Evolutionary conservation across 2,329 filamentous ascomycete genomes (phyloP).

Genomic region (Aspergillus sp.): DNA sequence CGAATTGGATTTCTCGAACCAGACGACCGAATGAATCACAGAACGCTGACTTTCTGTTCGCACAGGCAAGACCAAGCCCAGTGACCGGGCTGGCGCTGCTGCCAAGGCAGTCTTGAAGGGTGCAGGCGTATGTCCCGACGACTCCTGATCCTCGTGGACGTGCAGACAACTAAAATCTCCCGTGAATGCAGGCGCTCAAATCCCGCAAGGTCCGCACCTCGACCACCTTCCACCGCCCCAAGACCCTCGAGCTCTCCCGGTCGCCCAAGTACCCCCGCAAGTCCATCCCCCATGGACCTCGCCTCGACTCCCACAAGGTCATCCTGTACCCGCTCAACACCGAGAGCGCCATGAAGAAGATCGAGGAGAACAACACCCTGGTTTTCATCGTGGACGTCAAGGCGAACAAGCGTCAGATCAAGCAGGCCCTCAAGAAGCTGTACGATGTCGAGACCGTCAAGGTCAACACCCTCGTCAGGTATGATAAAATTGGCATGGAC

Average conservation of each 20-base stretch:
- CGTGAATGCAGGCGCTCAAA: conserved; percentile 67
- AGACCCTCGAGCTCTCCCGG: conserved; percentile 90
- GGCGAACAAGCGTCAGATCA: conserved; percentile 99
- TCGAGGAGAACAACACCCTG: conserved; percentile 99
- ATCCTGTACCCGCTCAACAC: conserved; percentile 99
- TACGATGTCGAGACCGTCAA: conserved; percentile 98
- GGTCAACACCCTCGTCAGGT: conserved; percentile 99
- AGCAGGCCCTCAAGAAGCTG: conserved; percentile 95
- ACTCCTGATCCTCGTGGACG: background rate
- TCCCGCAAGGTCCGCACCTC: conserved; percentile 86
- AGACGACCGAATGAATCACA: background rate
- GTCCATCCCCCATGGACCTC: conserved; percentile 83
- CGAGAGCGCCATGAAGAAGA: conserved; percentile 99
- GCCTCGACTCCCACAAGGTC: conserved; percentile 96
- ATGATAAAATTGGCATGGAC: conserved; percentile 25
- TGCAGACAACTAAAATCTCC: conserved; percentile 13
- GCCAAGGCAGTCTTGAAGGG: conserved; percentile 95
- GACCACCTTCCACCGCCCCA: conserved; percentile 96
- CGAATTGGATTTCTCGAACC: background rate
- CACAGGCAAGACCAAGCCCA: conserved; percentile 58
- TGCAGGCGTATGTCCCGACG: conserved; percentile 76
- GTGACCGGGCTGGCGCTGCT: conserved; percentile 79
- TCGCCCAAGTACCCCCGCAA: conserved; percentile 95
- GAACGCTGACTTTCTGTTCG: conserved; percentile 16
- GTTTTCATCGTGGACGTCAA: conserved; percentile 96